Base-by-base conservation (phyloP, 2,329 filamentous ascomycete species). In the Chrysoporthe puriensis region DNA sequence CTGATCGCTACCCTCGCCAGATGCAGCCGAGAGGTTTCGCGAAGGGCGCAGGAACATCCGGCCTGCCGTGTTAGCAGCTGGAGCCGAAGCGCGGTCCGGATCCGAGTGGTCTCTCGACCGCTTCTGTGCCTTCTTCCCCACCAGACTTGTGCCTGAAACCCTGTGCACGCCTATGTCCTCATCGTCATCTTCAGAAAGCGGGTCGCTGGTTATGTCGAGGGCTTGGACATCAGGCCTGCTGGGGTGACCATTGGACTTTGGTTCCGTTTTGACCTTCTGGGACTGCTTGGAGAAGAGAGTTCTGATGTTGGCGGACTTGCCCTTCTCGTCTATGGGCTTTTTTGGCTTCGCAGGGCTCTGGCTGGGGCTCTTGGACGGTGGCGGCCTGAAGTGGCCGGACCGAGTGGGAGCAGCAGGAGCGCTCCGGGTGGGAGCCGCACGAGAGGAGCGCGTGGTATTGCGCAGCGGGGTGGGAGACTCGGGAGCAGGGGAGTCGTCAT, bases 211-310 rank as follows among this genome's bases (percentile, higher is more conserved):
- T 48, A 86, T 83, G 69, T 87, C 83, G 43, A 82, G 72, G 11
- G 76, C 73, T 26, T 74, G 66, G 46, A 71, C 70, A 57, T 73
- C 74, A 60, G 58, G 50, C 46, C 64, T 66, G 64, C 71, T 69
- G 62, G 73, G 46, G n/a, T 16, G 73, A 18, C 77, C 76, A 58
- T 73, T 75, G 9, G 71, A 70, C 2, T 74, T 73, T n/a, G 77
- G 74, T 1, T 76, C 72, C 64, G 76, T 78, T 44, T 79, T 75
- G 26, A 80, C 80, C 50, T 81, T 82, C 70, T 88, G 85, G 8
- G 84, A 84, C 74, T 90, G 88, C 62, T 83, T 88, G 21, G 87
- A 88, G 71, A 90, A 90, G 21, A 90, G 80, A 0, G 85, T 82
- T 73, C 84, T 80, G 16, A 90, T 79, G 71, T 90, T 84, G 3